Evolutionary conservation across 228 moss, liverwort and hornwort genomes (phyloP), one percentile per base, ranked within the genome.

Genomic region (Sphagnum magellanicum): DNA sequence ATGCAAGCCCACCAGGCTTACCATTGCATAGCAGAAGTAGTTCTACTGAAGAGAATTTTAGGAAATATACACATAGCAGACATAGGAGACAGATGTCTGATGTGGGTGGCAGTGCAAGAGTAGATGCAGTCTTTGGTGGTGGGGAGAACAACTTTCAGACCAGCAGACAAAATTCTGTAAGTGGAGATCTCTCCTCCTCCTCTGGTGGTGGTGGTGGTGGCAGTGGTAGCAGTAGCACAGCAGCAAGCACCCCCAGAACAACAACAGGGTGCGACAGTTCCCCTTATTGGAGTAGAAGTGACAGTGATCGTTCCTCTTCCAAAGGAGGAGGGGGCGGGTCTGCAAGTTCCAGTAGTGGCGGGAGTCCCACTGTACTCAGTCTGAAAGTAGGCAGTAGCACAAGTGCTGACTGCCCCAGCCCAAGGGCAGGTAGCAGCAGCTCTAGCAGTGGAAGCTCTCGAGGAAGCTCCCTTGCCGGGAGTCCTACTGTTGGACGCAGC

Each of bases 401-500:
- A 0, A 76, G 84, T 53, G 87, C 78, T 4, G 93, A 89, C 74
- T 87, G 90, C 51, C 93, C 90, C 57, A 82, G 82, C 62, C 82
- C 82, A 59, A 89, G 89, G 67, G 84, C 90, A 57, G 83, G 87
- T 73, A 77, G 71, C 12, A 91, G 87, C 60, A 83, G 74, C 73
- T 90, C 90, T 48, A 84, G 84, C 48, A 88, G 82, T 55, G 82
- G 82, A 49, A 83, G 83, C 74, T 83, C 83, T 10, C 79, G 88
- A 61, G 90, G 90, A 53, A 88, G 88, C 49, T 86, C 93, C 46
- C 78, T 84, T 48, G 90, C 79, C 49, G 91, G 87, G 61, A 93
- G 91, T 75, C 91, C 91, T 65, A 89, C 89, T 63, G 85, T 86
- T 51, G 83, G 79, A 32, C 81, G 85, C 76, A 79, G 65, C 67